Conservation (phyloP, 345 rosid species). For the Fremontodendron californicum region DNA sequence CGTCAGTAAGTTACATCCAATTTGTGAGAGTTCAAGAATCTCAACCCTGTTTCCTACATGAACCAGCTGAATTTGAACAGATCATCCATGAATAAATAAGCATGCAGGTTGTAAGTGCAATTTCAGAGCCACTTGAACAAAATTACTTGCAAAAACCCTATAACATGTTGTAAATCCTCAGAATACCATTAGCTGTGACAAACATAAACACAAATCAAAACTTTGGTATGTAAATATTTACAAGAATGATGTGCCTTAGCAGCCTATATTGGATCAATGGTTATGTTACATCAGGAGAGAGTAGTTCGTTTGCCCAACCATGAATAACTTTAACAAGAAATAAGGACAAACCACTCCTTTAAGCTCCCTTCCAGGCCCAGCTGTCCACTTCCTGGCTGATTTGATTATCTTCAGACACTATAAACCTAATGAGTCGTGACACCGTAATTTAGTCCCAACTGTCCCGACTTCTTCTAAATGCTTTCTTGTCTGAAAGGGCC, state of each 20-base stretch:
- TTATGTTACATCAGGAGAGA: constrained; percentile 2
- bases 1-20: neutral
- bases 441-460: constrained; percentile 54
- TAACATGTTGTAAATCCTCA: neutral
- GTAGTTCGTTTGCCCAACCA: neutral
- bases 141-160: neutral
- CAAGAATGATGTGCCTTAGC: neutral
- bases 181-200: neutral
- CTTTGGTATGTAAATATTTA: neutral
- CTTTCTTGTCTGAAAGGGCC: constrained; percentile 74
- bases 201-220: neutral
- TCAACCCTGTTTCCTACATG: neutral
- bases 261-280: neutral
- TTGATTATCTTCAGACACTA: neutral
- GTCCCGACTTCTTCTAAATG: constrained; percentile 69
- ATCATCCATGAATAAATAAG: neutral
- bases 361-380: constrained; percentile 1
- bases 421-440: neutral
- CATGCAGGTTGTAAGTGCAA: neutral
- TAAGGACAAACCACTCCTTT: neutral
- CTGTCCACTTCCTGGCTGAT: neutral
- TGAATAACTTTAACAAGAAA: neutral
- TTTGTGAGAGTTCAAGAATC: neutral
- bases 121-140: neutral
- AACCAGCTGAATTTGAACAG: neutral